Conservation (phyloP, 208 protist species). For the Lotmaria passim region DNA sequence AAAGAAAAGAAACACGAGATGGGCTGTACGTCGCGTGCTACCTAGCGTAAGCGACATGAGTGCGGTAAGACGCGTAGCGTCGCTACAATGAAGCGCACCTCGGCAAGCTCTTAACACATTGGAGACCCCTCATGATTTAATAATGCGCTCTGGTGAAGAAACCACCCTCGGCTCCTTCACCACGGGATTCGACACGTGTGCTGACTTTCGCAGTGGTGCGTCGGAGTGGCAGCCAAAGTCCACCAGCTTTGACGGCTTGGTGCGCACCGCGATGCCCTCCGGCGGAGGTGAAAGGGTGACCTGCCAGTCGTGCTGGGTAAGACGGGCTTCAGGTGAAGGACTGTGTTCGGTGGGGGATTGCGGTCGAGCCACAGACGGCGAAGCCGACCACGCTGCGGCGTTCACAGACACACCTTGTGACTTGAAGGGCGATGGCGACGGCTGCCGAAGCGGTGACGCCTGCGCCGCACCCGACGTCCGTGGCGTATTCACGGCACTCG, state of each 20-base stretch:
- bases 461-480: not conserved
- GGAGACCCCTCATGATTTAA: slow-evolving; percentile 5
- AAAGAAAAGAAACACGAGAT: no score
- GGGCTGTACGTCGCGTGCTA: no score
- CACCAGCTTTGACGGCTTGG: slow-evolving; percentile 24
- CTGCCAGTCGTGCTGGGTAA: not conserved
- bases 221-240: slow-evolving; percentile 30
- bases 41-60: no score
- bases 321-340: not conserved
- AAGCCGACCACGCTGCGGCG: not conserved
- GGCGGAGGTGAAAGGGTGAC: not conserved
- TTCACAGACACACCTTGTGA: not conserved
- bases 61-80: no score
- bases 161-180: slow-evolving; percentile 23
- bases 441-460: not conserved
- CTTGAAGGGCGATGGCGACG: not conserved
- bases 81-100: no score
- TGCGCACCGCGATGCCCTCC: slow-evolving; percentile 29
- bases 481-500: not conserved
- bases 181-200: slow-evolving; percentile 1
- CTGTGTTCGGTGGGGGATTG: not conserved
- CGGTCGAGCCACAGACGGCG: not conserved
- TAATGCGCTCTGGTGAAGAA: slow-evolving; percentile 24
- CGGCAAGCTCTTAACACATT: no score
- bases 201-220: slow-evolving; percentile 10